These are phyloP conservation scores for Pittosporum tobira DNA, from an alignment of 129 eudicot genomes.

Conservation along the genomic window DNA sequence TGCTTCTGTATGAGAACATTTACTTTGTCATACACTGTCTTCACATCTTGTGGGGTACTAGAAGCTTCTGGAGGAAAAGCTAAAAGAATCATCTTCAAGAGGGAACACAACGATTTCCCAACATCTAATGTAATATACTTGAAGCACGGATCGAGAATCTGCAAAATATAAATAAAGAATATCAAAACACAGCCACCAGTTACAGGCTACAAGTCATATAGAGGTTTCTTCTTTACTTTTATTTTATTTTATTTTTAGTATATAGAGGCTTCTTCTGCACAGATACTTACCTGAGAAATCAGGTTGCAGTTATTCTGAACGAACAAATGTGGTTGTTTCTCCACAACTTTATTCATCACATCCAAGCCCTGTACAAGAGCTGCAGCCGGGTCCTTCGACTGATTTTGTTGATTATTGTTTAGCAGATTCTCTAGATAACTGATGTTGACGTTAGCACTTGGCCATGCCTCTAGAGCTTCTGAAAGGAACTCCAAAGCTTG, in stretches of 20 bases:
- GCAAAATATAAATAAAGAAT: slow-evolving; percentile 15
- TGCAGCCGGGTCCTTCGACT: slow-evolving; percentile 87
- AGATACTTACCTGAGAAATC: slow-evolving; percentile 65
- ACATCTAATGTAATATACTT: slow-evolving; percentile 85
- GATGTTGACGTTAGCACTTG: slow-evolving; percentile 81
- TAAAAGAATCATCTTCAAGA: slow-evolving; percentile 74
- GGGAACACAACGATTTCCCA: slow-evolving; percentile 71
- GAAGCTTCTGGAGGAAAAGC: slow-evolving; percentile 81
- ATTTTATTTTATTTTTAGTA: too few species aligned
- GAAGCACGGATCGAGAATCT: slow-evolving; percentile 95
- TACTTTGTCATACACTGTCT: slow-evolving; percentile 64
- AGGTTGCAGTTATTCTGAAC: slow-evolving; percentile 80
- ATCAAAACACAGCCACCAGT: neutral
- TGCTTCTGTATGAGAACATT: slow-evolving; percentile 88
- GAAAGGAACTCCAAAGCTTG: slow-evolving; percentile 89
- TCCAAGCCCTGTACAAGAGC: slow-evolving; percentile 92
- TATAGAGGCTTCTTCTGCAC: neutral
- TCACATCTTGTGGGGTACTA: slow-evolving; percentile 71
- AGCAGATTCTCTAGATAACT: slow-evolving; percentile 89
- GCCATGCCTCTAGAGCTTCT: slow-evolving; percentile 97
- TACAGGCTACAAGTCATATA: too few species aligned
- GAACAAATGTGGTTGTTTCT: slow-evolving; percentile 86
- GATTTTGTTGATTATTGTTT: slow-evolving; percentile 74
- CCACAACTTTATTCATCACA: slow-evolving; percentile 94
- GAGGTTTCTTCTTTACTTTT: too few species aligned